phyloP scores from a whole-genome alignment of 2,329 filamentous ascomycete genomes.

The Fusarium pseudocircinatum region DNA sequence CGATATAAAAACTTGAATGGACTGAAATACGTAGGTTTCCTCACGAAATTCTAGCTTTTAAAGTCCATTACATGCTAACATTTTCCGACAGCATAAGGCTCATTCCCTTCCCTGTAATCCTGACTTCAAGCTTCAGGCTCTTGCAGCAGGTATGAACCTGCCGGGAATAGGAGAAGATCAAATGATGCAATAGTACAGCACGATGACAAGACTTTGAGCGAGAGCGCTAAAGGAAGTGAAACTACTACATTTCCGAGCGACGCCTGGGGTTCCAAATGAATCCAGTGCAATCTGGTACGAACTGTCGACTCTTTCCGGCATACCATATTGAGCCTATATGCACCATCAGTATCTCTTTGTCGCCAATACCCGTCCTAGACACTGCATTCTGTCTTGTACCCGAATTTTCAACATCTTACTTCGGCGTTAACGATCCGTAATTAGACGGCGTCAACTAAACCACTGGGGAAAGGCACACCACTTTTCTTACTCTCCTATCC shows the following conservation, averaged over 20 bases:
- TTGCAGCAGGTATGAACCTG: conserved; percentile 56
- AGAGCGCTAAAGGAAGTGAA: neutral
- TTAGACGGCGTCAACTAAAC: conserved; percentile 4
- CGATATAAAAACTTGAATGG: conserved; percentile 99
- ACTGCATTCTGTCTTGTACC: neutral
- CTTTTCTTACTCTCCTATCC: conserved; percentile 10
- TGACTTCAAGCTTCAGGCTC: conserved; percentile 66
- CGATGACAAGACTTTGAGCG: neutral
- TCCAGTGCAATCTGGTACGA: neutral
- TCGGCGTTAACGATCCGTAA: conserved; percentile 31
- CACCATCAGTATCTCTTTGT: conserved; percentile 23
- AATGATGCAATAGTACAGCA: conserved; percentile 46
- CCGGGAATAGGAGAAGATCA: conserved; percentile 59
- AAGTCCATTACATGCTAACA: conserved; percentile 45
- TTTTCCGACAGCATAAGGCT: conserved; percentile 68
- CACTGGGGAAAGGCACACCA: conserved; percentile 18
- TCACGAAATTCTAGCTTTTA: neutral
- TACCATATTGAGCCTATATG: conserved; percentile 23
- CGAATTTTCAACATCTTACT: conserved; percentile 31
- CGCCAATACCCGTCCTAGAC: conserved; percentile 29
- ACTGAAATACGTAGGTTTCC: conserved; percentile 82
- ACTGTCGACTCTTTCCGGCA: conserved; percentile 25
- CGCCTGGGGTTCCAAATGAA: neutral
- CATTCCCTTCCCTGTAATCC: conserved; percentile 92
- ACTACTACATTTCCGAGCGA: neutral